A percentile compares a stretch with the other conserved stretches of the same genome.
Evolutionary conservation across 1,284 basidiomycete species (phyloP).

Genomic region (Exsudoporus floridanus): DNA sequence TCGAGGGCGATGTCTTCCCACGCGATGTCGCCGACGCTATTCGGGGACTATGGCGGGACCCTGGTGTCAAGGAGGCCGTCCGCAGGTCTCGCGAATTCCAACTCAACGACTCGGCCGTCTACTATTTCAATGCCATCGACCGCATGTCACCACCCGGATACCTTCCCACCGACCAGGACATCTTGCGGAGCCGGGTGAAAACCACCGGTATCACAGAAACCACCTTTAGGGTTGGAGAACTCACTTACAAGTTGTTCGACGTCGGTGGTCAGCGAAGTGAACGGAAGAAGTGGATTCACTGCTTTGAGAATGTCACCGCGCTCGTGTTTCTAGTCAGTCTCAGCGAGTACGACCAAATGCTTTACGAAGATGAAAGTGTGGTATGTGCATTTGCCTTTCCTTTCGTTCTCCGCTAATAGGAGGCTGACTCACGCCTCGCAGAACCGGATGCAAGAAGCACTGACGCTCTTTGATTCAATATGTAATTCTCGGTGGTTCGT

Average conservation of each 20-base stretch:
- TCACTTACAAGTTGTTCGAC: slow-evolving; percentile 91
- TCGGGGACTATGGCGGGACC: slow-evolving; percentile 85
- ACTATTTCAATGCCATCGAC: slow-evolving; percentile 92
- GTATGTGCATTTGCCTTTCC: slow-evolving; percentile 48
- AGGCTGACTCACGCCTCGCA: slow-evolving; percentile 31
- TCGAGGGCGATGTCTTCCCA: slow-evolving; percentile 82
- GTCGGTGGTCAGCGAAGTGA: slow-evolving; percentile 95
- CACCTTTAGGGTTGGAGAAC: slow-evolving; percentile 88
- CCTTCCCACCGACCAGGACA: slow-evolving; percentile 91
- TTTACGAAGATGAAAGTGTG: slow-evolving; percentile 92
- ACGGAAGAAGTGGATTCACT: slow-evolving; percentile 95
- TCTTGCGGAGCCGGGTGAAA: slow-evolving; percentile 92
- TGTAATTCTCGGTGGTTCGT: slow-evolving; percentile 95
- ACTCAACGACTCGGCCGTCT: slow-evolving; percentile 93
- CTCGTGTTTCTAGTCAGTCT: slow-evolving; percentile 91
- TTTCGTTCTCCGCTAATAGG: slow-evolving; percentile 4
- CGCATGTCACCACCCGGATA: slow-evolving; percentile 79
- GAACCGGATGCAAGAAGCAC: slow-evolving; percentile 97
- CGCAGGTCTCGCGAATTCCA: slow-evolving; percentile 90
- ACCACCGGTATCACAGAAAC: slow-evolving; percentile 98
- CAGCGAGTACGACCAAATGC: slow-evolving; percentile 93
- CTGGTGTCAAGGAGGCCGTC: slow-evolving; percentile 83
- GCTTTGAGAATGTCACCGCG: slow-evolving; percentile 96
- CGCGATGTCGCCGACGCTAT: slow-evolving; percentile 80
- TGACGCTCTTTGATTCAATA: slow-evolving; percentile 95